These are phyloP conservation scores for Colletotrichum sp. DNA, from an alignment of 2,329 filamentous ascomycete species.

Conservation along the genomic window DNA sequence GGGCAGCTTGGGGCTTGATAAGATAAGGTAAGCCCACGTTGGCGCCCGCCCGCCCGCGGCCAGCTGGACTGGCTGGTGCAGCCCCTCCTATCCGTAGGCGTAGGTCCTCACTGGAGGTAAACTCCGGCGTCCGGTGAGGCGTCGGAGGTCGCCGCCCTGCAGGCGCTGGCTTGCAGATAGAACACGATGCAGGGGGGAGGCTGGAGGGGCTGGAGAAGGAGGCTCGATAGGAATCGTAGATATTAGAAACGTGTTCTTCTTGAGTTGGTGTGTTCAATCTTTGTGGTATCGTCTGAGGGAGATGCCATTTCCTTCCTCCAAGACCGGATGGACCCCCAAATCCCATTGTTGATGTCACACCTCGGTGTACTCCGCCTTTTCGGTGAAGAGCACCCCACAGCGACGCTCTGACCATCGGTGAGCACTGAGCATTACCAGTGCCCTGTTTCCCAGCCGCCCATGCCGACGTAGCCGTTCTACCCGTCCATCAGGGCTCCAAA, in stretches of 20 bases:
- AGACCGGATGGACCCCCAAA: neutral
- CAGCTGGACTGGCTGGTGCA: neutral
- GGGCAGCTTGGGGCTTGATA: slow-evolving; percentile 8
- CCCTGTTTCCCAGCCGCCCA: neutral
- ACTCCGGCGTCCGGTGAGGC: slow-evolving; percentile 11
- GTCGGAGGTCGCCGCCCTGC: slow-evolving; percentile 18
- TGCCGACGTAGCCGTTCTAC: slow-evolving; percentile 1
- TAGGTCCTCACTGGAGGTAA: neutral
- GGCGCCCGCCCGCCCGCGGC: neutral
- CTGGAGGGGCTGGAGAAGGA: neutral
- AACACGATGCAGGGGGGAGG: neutral
- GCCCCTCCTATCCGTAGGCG: neutral
- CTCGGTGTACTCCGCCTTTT: slow-evolving; percentile 8
- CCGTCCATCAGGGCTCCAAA: neutral
- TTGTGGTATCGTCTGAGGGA: neutral
- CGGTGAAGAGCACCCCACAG: neutral
- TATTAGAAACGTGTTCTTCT: slow-evolving; percentile 10
- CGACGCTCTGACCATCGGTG: neutral
- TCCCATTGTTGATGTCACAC: neutral
- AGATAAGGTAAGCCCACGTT: slow-evolving; percentile 7
- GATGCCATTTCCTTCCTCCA: neutral
- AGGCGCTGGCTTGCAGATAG: neutral
- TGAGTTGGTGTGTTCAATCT: neutral
- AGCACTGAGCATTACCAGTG: neutral
- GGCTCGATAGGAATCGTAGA: neutral